Evolutionary conservation across 345 rosid genomes (phyloP).

Genomic region (Eucalyptus curtisii): DNA sequence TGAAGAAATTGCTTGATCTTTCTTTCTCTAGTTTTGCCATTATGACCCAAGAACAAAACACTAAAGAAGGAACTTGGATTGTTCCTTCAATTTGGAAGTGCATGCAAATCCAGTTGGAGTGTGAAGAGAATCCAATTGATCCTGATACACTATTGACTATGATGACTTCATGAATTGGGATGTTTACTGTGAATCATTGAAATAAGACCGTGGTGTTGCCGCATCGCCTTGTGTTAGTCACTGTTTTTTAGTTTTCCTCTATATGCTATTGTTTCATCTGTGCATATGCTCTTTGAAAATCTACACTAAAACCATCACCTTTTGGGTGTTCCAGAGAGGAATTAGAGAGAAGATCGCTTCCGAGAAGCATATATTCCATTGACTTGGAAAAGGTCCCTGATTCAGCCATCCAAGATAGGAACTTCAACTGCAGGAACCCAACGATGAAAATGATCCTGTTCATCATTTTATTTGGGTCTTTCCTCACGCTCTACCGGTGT

Average conservation of each 20-base stretch:
- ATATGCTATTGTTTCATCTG: background rate
- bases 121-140: background rate
- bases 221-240: background rate
- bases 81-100: background rate
- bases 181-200: background rate
- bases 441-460: constrained; percentile 32
- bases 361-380: constrained; percentile 29
- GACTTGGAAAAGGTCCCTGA: constrained; percentile 50
- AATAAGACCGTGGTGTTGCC: background rate
- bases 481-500: constrained; percentile 41
- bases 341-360: constrained; percentile 20
- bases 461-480: constrained; percentile 35
- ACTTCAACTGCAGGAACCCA: constrained; percentile 30
- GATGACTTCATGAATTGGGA: background rate
- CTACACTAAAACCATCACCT: background rate
- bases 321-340: constrained; percentile 29
- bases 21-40: background rate
- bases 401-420: constrained; percentile 39
- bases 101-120: background rate
- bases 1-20: background rate
- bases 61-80: background rate
- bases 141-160: background rate
- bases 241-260: background rate
- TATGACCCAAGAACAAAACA: background rate
- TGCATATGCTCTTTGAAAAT: background rate